Conservation (phyloP, 169 alveolate species). For the Eimeria zaria region DNA sequence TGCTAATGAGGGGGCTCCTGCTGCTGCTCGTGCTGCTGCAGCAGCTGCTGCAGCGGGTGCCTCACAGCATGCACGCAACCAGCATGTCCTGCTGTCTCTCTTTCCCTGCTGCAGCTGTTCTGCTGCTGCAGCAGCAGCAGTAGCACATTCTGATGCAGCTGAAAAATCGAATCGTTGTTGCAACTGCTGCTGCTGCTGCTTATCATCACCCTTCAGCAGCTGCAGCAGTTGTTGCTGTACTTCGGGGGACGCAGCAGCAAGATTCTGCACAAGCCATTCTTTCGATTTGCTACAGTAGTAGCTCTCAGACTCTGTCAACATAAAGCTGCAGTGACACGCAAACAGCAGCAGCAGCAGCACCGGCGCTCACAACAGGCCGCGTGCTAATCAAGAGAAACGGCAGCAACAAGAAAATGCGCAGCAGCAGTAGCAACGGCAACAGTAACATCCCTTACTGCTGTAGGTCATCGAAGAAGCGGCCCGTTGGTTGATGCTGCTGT, state of each 20-base stretch:
- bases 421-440: conserved; percentile 5
- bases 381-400: not conserved
- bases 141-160: conserved; percentile 33
- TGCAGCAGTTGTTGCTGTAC: conserved; percentile 60
- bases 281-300: conserved; percentile 53
- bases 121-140: conserved; percentile 40
- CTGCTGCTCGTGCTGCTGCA: conserved; percentile 1
- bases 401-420: not conserved
- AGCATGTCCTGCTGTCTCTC: not conserved
- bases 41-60: conserved; percentile 1
- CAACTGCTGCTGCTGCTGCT: conserved; percentile 35
- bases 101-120: conserved; percentile 17
- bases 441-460: conserved; percentile 38
- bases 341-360: conserved; percentile 49
- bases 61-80: conserved; percentile 64
- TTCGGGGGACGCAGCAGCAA: conserved; percentile 33
- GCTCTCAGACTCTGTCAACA: conserved; percentile 42
- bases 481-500: conserved; percentile 63
- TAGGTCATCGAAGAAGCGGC: conserved; percentile 53
- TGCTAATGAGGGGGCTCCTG: not conserved
- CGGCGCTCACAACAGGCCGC: conserved; percentile 9
- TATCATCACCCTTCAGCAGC: not conserved
- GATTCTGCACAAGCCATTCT: conserved; percentile 40
- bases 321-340: conserved; percentile 41
- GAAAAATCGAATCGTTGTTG: not conserved